Base-by-base conservation (phyloP, 164 flowering plant genomes). In the Berberis thunbergii region DNA sequence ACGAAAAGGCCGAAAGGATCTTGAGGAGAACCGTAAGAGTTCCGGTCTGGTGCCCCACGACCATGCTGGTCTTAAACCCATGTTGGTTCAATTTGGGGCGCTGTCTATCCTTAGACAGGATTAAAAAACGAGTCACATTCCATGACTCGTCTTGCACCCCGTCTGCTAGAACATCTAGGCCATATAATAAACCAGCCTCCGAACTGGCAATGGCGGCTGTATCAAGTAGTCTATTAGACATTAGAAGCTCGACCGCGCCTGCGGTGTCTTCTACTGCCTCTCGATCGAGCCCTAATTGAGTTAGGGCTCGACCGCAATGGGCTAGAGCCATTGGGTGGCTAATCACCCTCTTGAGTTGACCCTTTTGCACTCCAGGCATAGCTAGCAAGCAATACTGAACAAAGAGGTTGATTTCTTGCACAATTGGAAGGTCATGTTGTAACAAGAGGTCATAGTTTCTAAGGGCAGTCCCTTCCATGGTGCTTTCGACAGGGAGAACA, bases 191-290 rank as follows among this genome's bases (percentile, higher is more conserved):
- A 3, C 68, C 77, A 3, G 77, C 77, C 45, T 54, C 63, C 6
- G 73, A 64, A 57, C 77, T 74, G 13, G 73, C 77, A 43, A 74
- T 74, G n/a, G 77, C 77, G 6, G 71, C 77, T 1, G 77, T 74
- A 59, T 70, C 77, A 41, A 66, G 68, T 71, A 74, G 43, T 46
- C 57, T 46, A 9, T 63, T 49, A 0, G 73, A 60, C 38, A 53
- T 64, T n/a, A 74, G 68, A 13, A 74, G 65, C 73, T 74, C 69
- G 3, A 74, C 73, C 6, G 77, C 77, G n/a, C 77, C 73, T 6
- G 77, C 77, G 2, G 77, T 74, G 55, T 74, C 77, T 4, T 74
- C 77, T 43, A 74, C 77, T 0, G 73, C 45, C 42, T 70, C 71
- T 7, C 60, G 66, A 42, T 67, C 65, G 2, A 74, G 68, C 10